Percentiles rank a stretch among this genome's conserved stretches.
Evolutionary conservation across 1,284 basidiomycete genomes (phyloP).

Genomic region (Fistulinella cinereoalba): DNA sequence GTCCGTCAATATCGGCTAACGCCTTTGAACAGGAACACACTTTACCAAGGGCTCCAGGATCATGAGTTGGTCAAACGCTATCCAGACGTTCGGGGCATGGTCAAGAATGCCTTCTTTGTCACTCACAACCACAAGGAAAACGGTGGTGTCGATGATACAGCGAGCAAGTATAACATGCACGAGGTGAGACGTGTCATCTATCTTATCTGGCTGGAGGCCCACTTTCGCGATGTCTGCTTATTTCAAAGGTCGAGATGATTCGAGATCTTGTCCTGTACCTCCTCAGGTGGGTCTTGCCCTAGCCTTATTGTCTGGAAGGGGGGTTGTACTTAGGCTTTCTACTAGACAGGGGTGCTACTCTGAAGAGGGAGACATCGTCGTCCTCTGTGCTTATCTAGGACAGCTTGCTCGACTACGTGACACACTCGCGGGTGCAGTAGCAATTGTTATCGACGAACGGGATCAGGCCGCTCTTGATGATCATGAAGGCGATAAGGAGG

Average conservation of each 20-base stretch:
- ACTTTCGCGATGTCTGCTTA: too few species aligned
- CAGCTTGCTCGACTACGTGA: conserved; percentile 61
- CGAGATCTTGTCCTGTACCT: conserved; percentile 68
- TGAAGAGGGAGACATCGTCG: conserved; percentile 65
- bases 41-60: conserved; percentile 60
- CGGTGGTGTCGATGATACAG: conserved; percentile 51
- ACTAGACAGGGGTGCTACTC: conserved; percentile 56
- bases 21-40: conserved; percentile 41
- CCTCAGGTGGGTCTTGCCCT: conserved; percentile 40
- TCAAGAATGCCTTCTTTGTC: conserved; percentile 58
- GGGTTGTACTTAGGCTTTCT: background rate
- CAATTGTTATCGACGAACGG: conserved; percentile 65
- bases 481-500: conserved; percentile 41
- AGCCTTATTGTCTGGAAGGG: too few species aligned
- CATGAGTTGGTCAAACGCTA: conserved; percentile 50
- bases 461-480: conserved; percentile 58
- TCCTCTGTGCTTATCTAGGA: conserved; percentile 73
- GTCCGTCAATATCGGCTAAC: background rate
- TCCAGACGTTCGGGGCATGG: conserved; percentile 54
- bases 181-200: conserved; percentile 51
- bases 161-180: conserved; percentile 61
- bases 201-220: too few species aligned
- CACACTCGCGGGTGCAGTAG: conserved; percentile 47
- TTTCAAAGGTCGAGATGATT: conserved; percentile 73
- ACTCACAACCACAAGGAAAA: conserved; percentile 55